Evolutionary conservation across 108 stramenopile species (phyloP).

Genomic region (Stephanodiscus minutulus): DNA sequence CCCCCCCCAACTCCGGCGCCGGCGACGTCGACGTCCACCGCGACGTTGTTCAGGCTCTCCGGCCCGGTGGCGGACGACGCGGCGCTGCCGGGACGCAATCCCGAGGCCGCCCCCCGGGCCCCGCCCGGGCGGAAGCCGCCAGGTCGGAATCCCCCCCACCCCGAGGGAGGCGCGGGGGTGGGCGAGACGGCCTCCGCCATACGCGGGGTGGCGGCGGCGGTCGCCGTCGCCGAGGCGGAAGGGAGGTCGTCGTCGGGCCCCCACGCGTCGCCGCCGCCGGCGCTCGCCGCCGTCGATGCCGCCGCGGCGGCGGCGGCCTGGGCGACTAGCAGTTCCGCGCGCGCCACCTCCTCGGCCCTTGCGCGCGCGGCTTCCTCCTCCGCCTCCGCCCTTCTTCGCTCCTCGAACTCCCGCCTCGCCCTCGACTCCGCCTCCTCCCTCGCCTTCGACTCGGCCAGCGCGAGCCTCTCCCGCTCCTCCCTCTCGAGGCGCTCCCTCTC

Average conservation of each 20-base stretch:
- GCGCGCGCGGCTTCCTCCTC: slow-evolving; percentile 31
- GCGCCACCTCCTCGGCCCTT: slow-evolving; percentile 35
- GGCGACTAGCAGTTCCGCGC: slow-evolving; percentile 12
- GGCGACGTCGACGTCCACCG: not conserved
- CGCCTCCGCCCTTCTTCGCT: slow-evolving; percentile 27
- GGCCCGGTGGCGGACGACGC: slow-evolving; percentile 3
- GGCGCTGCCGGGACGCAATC: slow-evolving; percentile 40
- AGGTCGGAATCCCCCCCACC: slow-evolving; percentile 33
- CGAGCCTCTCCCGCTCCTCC: slow-evolving; percentile 20
- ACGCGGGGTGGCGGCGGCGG: not conserved
- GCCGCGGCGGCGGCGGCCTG: slow-evolving; percentile 3
- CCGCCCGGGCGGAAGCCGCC: slow-evolving; percentile 35
- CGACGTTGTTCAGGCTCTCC: not conserved
- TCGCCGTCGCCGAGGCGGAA: not conserved
- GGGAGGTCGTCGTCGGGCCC: not conserved
- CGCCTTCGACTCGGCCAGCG: slow-evolving; percentile 29
- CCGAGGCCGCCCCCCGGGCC: slow-evolving; percentile 4
- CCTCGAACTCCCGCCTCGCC: slow-evolving; percentile 38
- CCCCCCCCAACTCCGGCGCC: not conserved
- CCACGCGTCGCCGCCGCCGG: not conserved
- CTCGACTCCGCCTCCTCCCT: slow-evolving; percentile 38
- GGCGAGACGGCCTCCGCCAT: not conserved
- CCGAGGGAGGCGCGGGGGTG: slow-evolving; percentile 4
- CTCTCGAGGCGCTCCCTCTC: slow-evolving; percentile 36
- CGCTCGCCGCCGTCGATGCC: not conserved